phyloP scores from a whole-genome alignment of 2,329 filamentous ascomycete species.

The Geosmithia flava region DNA sequence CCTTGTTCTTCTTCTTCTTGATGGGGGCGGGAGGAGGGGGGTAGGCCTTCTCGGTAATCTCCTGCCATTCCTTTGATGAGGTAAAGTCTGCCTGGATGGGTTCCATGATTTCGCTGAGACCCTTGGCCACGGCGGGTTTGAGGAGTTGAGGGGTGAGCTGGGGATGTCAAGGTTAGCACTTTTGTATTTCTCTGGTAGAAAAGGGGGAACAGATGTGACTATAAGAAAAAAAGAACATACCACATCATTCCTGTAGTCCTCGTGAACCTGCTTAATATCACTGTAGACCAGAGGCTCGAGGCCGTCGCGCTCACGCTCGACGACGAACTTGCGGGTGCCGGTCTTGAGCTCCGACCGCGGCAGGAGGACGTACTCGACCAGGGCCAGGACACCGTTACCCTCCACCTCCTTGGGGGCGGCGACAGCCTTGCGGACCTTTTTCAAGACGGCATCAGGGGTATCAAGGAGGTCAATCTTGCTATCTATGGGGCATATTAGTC shows the following conservation, averaged over 20 bases:
- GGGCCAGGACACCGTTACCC: conserved; percentile 75
- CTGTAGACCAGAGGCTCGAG: conserved; percentile 68
- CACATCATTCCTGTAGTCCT: conserved; percentile 69
- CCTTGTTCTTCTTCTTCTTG: conserved; percentile 66
- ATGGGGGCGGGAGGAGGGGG: conserved; percentile 38
- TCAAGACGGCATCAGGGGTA: conserved; percentile 55
- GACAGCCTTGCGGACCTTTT: conserved; percentile 79
- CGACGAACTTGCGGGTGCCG: conserved; percentile 50
- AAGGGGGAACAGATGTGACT: no score
- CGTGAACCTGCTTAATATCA: conserved; percentile 60
- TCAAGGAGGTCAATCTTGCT: conserved; percentile 95
- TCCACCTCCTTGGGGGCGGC: conserved; percentile 66
- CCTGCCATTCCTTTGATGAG: conserved; percentile 65
- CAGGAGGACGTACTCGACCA: conserved; percentile 79
- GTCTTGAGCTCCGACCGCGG: conserved; percentile 54
- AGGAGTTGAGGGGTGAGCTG: conserved; percentile 70
- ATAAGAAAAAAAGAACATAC: conserved; percentile 34
- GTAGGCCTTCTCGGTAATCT: conserved; percentile 60
- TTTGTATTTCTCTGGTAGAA: no score
- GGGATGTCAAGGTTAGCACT: no score
- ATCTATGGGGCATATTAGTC: conserved; percentile 24
- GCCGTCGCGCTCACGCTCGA: conserved; percentile 51
- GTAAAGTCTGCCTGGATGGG: conserved; percentile 69
- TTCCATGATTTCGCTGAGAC: conserved; percentile 59
- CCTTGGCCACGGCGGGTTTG: conserved; percentile 71